Evolutionary conservation across 1,284 basidiomycete species (phyloP).

Genomic region (Tylopilus microsporus): DNA sequence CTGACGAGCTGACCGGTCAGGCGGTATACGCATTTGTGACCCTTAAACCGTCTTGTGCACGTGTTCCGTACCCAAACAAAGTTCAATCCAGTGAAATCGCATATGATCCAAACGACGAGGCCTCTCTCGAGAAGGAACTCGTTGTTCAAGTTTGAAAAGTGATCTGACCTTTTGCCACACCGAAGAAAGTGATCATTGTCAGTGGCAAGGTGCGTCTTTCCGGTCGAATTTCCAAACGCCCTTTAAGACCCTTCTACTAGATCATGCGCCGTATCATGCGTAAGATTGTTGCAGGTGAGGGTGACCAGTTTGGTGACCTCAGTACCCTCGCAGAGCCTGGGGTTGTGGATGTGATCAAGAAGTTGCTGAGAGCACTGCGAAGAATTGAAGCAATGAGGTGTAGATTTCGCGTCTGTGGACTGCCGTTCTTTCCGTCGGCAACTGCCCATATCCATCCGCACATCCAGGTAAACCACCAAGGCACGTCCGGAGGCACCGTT

Average conservation of each 20-base stretch:
- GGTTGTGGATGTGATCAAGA: conserved; percentile 79
- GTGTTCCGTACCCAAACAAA: neutral
- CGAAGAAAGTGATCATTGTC: conserved; percentile 88
- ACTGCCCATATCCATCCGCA: neutral
- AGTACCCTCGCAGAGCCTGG: conserved; percentile 84
- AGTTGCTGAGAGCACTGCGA: conserved; percentile 43
- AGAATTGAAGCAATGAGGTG: conserved; percentile 15
- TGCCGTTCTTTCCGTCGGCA: neutral
- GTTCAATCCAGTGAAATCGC: conserved; percentile 67
- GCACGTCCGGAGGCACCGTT: too few relatives aligned
- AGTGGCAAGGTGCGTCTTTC: conserved; percentile 67
- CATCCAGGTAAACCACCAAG: too few relatives aligned
- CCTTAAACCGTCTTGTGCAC: conserved; percentile 53
- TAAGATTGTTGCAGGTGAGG: conserved; percentile 92
- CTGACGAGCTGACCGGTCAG: conserved; percentile 85
- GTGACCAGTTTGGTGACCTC: conserved; percentile 89
- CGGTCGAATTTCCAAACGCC: neutral
- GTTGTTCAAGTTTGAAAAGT: conserved; percentile 92
- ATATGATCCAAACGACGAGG: conserved; percentile 66
- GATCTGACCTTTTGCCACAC: conserved; percentile 93
- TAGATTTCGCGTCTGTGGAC: neutral
- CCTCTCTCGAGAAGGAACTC: conserved; percentile 79
- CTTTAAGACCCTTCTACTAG: conserved; percentile 38
- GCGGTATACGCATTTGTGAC: conserved; percentile 85
- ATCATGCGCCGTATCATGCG: conserved; percentile 93